Base-by-base conservation (phyloP, 179 eudicot species). In the Pouteria campechiana region DNA sequence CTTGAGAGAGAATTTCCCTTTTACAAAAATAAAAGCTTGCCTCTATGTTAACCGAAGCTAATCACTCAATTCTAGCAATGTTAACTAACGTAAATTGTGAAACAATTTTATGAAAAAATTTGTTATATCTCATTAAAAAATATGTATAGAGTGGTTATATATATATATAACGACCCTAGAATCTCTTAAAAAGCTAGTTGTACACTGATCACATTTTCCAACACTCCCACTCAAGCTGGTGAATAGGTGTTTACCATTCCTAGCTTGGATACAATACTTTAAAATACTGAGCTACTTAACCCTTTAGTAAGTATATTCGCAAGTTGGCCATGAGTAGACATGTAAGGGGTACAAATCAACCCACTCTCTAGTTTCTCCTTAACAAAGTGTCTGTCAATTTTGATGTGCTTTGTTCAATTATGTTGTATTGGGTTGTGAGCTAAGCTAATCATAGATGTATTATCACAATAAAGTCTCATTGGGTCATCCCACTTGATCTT, bases 341-440 rank as follows among this genome's bases (percentile, higher is more conserved):
- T 16, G 22, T 17, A 51, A 3, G 37, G 46, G 10, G 37, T 29
- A 18, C 25, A 14, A 8, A 51, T 51, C 3, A 51, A 12, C 6
- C 46, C 37, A 19, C 11, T 28, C 0, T 51, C 56, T 4, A 39
- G n/a, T 22, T 39, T 51, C 46, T 51, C 46, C 11, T 37, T 39
- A 6, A 51, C 41, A 16, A 50, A 15, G n/a, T n/a, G n/a, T n/a
- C n/a, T n/a, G n/a, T n/a, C n/a, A n/a, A n/a, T n/a, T n/a, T n/a
- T n/a, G n/a, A 37, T 20, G 7, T 50, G 55, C 18, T 50, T 37
- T 9, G 36, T 37, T 6, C 32, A 2, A 25, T 51, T 46, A 30
- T 38, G 46, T 40, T 51, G 56, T 2, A 38, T 13, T 1, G 37
- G 46, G 40, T 51, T 51, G n/a, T 51, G 45, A 1, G 56, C 42